A percentile compares a stretch with the other conserved stretches of the same genome.
These are phyloP conservation scores for Epichloe coenophiala DNA, from an alignment of 2,329 filamentous ascomycete species.

Conservation along the genomic window DNA sequence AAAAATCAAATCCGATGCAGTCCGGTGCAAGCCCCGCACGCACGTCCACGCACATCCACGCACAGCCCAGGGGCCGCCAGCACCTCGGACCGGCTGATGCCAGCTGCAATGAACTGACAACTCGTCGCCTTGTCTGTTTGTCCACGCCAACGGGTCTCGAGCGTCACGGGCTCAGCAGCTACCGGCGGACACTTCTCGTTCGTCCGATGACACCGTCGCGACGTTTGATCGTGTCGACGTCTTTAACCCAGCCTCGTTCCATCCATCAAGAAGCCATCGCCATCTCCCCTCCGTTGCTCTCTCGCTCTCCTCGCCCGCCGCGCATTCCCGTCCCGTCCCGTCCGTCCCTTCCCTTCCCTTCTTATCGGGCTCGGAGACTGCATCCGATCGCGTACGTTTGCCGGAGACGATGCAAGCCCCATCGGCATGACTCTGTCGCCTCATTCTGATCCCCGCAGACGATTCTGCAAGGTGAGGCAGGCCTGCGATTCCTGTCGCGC, in stretches of 20 bases:
- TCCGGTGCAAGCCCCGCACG: too few species aligned
- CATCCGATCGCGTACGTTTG: neutral
- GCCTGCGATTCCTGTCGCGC: conserved; percentile 19
- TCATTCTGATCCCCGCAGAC: conserved; percentile 1
- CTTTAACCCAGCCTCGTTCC: neutral
- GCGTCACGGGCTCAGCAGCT: neutral
- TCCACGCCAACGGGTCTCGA: neutral
- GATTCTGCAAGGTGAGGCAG: conserved; percentile 12
- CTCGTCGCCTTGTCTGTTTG: too few species aligned
- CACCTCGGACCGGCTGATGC: too few species aligned
- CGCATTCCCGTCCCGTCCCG: neutral
- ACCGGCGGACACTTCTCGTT: conserved; percentile 1
- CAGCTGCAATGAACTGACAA: too few species aligned
- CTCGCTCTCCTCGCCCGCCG: neutral
- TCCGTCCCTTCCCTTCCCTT: too few species aligned
- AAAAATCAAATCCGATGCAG: too few species aligned
- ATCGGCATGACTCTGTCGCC: conserved; percentile 1
- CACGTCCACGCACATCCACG: too few species aligned
- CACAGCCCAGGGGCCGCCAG: too few species aligned
- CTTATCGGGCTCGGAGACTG: too few species aligned
- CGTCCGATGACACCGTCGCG: neutral
- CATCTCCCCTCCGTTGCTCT: neutral
- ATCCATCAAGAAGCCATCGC: neutral
- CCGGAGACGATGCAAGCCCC: conserved; percentile 1
- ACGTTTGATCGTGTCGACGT: neutral